phyloP scores from a whole-genome alignment of 2,329 filamentous ascomycete genomes.

The Beauveria pseudobassiana region DNA sequence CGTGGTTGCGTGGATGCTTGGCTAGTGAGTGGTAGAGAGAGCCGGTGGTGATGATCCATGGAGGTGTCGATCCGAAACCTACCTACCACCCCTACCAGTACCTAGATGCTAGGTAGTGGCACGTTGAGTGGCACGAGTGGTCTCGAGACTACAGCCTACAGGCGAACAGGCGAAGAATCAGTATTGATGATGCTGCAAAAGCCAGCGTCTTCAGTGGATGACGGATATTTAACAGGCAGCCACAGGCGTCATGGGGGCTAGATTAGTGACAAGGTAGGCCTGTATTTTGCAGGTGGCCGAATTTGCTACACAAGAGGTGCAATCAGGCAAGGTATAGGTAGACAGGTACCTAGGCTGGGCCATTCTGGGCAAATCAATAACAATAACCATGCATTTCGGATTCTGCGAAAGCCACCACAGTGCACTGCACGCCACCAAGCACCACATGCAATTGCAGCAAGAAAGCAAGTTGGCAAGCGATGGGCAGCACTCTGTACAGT shows the following conservation, averaged over 20 bases:
- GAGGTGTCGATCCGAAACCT: not conserved
- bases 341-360: too few species aligned
- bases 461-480: not conserved
- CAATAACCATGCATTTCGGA: too few species aligned
- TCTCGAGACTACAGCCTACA: not conserved
- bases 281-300: not conserved
- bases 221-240: not conserved
- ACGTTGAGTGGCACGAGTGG: too few species aligned
- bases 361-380: too few species aligned
- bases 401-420: too few species aligned
- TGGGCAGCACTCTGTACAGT: too few species aligned
- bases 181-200: not conserved
- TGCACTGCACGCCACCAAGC: not conserved
- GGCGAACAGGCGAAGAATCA: too few species aligned
- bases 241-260: not conserved
- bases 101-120: not conserved
- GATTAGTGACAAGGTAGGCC: not conserved
- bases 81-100: not conserved
- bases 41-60: not conserved
- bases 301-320: not conserved
- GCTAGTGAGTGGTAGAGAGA: not conserved
- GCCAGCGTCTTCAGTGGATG: not conserved
- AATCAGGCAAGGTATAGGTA: too few species aligned
- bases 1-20: not conserved
- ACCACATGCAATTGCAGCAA: not conserved